Percentiles rank a stretch among this genome's conserved stretches.
phyloP scores from a whole-genome alignment of 257 asterid species.

The Fraxinus pennsylvanica region DNA sequence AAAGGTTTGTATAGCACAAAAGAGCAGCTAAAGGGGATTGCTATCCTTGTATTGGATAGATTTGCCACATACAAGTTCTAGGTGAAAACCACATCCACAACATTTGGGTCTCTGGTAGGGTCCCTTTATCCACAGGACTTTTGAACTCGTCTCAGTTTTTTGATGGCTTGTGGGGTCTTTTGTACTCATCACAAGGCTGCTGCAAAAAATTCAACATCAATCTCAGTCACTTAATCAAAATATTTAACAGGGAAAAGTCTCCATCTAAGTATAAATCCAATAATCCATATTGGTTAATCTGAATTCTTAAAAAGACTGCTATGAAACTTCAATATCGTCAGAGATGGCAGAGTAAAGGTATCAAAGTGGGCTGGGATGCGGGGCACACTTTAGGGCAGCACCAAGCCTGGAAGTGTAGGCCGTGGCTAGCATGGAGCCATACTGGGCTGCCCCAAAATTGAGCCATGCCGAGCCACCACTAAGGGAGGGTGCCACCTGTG shows the following conservation, averaged over 20 bases:
- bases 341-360: too few relatives aligned
- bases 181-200: constrained; percentile 13
- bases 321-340: not conserved
- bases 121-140: constrained; percentile 23
- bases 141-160: constrained; percentile 16
- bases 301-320: not conserved
- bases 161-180: constrained; percentile 4
- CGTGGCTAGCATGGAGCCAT: not conserved
- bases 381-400: not conserved
- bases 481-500: not conserved
- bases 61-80: constrained; percentile 22
- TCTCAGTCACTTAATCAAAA: constrained; percentile 15
- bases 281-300: not conserved
- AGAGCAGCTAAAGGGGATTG: not conserved
- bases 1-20: not conserved
- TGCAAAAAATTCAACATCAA: constrained; percentile 7
- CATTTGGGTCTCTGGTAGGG: constrained; percentile 13
- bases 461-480: not conserved
- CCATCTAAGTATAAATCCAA: not conserved
- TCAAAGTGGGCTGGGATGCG: too few relatives aligned
- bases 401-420: not conserved
- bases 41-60: constrained; percentile 18
- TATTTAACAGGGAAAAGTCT: constrained; percentile 8
- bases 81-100: constrained; percentile 25
- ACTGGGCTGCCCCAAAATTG: not conserved